Percentiles rank a stretch among this genome's conserved stretches.
phyloP scores from a whole-genome alignment of 148 eudicot species.

The Fagopyrum homotropicum region DNA sequence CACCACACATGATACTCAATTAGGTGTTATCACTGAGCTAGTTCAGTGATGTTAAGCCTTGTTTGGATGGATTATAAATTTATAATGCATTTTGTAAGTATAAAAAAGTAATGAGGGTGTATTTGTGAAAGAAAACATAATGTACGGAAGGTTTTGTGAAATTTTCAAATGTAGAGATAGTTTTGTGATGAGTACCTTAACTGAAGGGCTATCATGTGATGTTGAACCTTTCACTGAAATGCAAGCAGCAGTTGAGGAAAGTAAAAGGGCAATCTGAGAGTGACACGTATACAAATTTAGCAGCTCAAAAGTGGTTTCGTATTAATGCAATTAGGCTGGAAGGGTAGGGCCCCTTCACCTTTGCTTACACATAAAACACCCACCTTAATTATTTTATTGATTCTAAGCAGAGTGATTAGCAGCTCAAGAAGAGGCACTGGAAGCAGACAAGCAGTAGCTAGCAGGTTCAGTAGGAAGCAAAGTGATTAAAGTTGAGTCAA shows the following conservation, averaged over 20 bases:
- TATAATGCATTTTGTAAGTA: too few species aligned
- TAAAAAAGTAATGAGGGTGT: too few species aligned
- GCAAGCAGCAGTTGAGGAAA: not conserved
- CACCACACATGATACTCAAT: not conserved
- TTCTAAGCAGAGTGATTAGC: not conserved
- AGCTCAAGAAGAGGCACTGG: constrained; percentile 4
- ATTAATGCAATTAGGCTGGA: constrained; percentile 7
- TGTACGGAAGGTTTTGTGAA: too few species aligned
- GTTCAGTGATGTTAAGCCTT: not conserved
- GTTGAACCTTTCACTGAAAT: not conserved
- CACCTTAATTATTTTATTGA: constrained; percentile 5
- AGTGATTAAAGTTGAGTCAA: constrained; percentile 11
- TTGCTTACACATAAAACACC: constrained; percentile 14
- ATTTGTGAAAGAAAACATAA: too few species aligned
- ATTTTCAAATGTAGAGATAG: too few species aligned
- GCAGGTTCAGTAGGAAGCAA: not conserved
- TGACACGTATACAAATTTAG: not conserved
- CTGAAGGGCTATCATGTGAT: not conserved
- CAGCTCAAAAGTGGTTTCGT: constrained; percentile 9
- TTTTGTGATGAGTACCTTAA: too few species aligned
- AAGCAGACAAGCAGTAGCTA: constrained; percentile 13
- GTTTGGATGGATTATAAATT: too few species aligned
- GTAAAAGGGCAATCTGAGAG: not conserved
- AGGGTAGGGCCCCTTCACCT: constrained; percentile 3
- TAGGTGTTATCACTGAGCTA: not conserved